Base-by-base conservation (phyloP, 768 basidiomycete genomes). In the Mycena kentingensis region DNA sequence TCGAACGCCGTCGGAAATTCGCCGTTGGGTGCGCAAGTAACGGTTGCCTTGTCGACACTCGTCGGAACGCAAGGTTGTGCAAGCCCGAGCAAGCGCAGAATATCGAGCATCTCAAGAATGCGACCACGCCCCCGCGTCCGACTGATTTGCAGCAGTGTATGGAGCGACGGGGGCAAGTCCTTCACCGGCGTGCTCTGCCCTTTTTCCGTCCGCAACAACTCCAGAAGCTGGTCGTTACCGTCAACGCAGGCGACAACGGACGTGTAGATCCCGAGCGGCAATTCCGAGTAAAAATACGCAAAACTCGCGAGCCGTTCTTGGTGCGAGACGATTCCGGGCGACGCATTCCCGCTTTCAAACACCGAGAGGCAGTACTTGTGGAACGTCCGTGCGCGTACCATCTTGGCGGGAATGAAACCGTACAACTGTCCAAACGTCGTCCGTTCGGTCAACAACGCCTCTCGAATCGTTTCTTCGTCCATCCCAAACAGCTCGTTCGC, bases 351-450 rank as follows among this genome's bases (percentile, higher is more conserved):
- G 10, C 62, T 63, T 55, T 81, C 77, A 45, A 90, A 72, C 5
- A 76, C 70, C 21, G 70, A 64, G 27, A 86, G 70, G 22, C 75
- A 73, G 39, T 75, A 73, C 22, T 86, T 67, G 62, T 93, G 88
- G 1, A 91, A 69, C 52, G 81, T 75, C 24, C 83, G 80, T 16
- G 82, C 80, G 37, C 93, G 79, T 1, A 83, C 70, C 26, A 78
- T 77, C 60, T 83, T 84, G 13, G 87, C 90, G 13, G 81, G 73
- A 37, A 87, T 78, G 67, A 80, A 91, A 13, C 91, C 93, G 63
- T 89, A 89, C 25, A 82, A 58, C 58, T 93, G 90, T 2, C 82
- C 77, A n/a, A 87, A 63, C 2, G 88, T 85, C 24, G 81, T 81
- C 39, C 80, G 77, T 63, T 95, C 89, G 2, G 78, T 77, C n/a